These are phyloP conservation scores for Colletotrichum sp. DNA, from an alignment of 2,329 filamentous ascomycete species.

Conservation along the genomic window DNA sequence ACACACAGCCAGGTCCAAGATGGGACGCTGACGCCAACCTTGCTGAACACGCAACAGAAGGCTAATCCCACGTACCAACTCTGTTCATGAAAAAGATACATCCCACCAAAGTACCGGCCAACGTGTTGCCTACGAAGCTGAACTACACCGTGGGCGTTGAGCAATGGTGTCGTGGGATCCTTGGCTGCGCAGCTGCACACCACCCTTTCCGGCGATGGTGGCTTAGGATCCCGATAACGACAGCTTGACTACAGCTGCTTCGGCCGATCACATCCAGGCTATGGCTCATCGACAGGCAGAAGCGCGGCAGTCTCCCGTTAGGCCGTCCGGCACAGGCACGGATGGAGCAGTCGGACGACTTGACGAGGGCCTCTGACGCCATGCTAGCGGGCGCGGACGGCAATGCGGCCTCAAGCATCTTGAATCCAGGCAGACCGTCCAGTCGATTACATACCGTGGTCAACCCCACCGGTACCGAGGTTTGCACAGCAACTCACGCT, in stretches of 20 bases:
- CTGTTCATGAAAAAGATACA: background rate
- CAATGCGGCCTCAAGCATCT: background rate
- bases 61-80: background rate
- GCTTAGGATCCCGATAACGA: slow-evolving; percentile 4
- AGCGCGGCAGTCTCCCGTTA: slow-evolving; percentile 9
- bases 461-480: background rate
- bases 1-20: background rate
- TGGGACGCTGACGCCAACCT: slow-evolving; percentile 6
- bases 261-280: background rate
- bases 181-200: background rate
- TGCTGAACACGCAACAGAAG: background rate
- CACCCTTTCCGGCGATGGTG: background rate
- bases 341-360: slow-evolving; percentile 10
- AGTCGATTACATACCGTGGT: background rate
- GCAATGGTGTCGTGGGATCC: background rate
- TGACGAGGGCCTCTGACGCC: slow-evolving; percentile 1
- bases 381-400: background rate
- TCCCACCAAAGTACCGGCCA: background rate
- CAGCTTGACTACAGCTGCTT: background rate
- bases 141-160: background rate
- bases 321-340: background rate
- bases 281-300: slow-evolving; percentile 2
- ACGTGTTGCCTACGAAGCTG: background rate
- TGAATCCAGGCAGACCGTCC: background rate
- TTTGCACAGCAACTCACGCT: background rate